phyloP scores from a whole-genome alignment of 768 basidiomycete genomes.

The Clavaria fumosa region DNA sequence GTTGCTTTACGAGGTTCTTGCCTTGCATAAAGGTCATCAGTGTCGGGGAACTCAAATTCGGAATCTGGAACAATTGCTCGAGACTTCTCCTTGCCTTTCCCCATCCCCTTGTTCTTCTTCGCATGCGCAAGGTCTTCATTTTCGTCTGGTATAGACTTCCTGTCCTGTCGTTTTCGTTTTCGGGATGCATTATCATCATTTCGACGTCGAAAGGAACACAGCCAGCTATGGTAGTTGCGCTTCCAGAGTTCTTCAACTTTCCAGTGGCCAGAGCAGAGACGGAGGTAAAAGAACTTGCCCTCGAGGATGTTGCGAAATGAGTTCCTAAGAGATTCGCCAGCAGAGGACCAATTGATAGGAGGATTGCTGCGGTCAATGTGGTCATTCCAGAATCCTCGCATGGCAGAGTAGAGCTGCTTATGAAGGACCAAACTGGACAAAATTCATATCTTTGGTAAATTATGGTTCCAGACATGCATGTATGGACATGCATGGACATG shows the following conservation, averaged over 20 bases:
- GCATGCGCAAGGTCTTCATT: neutral
- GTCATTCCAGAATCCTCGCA: neutral
- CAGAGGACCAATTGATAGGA: neutral
- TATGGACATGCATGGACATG: too few species aligned
- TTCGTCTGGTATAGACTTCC: neutral
- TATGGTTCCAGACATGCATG: too few species aligned
- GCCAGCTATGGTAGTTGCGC: neutral
- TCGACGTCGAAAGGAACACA: neutral
- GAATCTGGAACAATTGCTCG: too few species aligned
- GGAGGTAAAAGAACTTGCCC: neutral
- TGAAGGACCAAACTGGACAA: too few species aligned
- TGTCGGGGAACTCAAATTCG: neutral
- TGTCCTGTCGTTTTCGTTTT: neutral
- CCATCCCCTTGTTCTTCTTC: too few species aligned
- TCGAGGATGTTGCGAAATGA: neutral
- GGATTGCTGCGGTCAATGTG: neutral
- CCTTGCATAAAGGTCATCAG: neutral
- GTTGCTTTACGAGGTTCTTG: neutral
- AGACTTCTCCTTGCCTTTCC: too few species aligned
- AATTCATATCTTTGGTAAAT: too few species aligned
- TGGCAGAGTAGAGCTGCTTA: neutral
- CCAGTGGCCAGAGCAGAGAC: neutral
- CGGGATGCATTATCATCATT: neutral
- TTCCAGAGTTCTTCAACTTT: neutral
- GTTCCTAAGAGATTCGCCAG: neutral